Conservation (phyloP, 2,329 filamentous ascomycete genomes). For the Xylaria hypoxylon region DNA sequence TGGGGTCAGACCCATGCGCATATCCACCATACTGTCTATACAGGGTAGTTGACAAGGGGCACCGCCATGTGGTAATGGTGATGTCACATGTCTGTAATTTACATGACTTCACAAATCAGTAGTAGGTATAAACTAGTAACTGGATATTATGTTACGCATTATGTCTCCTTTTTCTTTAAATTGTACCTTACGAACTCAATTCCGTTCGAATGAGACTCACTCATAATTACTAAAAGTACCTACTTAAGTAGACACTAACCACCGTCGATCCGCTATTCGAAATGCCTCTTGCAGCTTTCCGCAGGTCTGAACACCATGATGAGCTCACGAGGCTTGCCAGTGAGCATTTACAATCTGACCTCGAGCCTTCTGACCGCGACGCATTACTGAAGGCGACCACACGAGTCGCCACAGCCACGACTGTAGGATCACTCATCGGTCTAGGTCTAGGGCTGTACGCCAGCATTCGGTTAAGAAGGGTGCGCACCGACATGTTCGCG, state of each 20-base stretch:
- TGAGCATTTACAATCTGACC: constrained; percentile 68
- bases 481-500: constrained; percentile 69
- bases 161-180: not conserved
- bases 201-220: not conserved
- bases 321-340: constrained; percentile 67
- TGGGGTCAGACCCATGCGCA: not conserved
- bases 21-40: too few relatives aligned
- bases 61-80: constrained; percentile 18
- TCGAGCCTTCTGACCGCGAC: constrained; percentile 67
- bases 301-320: constrained; percentile 53
- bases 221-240: constrained; percentile 4
- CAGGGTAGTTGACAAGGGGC: too few relatives aligned
- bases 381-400: constrained; percentile 65
- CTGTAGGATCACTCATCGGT: constrained; percentile 69
- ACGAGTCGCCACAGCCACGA: constrained; percentile 66
- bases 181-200: not conserved
- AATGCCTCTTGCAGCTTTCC: constrained; percentile 53
- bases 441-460: constrained; percentile 69
- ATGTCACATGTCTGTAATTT: constrained; percentile 27
- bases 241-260: not conserved
- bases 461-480: constrained; percentile 66
- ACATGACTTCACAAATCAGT: constrained; percentile 18
- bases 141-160: not conserved
- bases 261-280: not conserved
- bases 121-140: not conserved